These are phyloP conservation scores for Penicillium sp. DNA, from an alignment of 2,329 filamentous ascomycete genomes.

Conservation along the genomic window DNA sequence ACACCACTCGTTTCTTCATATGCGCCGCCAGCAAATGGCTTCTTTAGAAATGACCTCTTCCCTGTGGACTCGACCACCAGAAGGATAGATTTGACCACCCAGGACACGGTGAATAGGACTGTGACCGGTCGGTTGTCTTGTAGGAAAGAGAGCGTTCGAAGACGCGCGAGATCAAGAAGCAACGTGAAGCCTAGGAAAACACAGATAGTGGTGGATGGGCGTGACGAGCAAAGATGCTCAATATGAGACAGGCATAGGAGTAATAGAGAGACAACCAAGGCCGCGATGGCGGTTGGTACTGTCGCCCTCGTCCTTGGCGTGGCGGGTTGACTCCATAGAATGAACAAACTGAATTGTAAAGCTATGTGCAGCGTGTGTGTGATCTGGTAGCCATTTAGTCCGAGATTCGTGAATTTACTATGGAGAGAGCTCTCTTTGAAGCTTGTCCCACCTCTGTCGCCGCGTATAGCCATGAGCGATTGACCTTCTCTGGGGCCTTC, in stretches of 20 bases:
- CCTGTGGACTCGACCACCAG: conserved; percentile 44
- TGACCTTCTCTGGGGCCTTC: conserved; percentile 13
- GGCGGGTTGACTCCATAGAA: conserved; percentile 11
- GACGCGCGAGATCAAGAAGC: conserved; percentile 17
- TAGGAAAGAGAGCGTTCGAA: conserved; percentile 20
- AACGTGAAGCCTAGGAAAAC: conserved; percentile 11
- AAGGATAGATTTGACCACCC: conserved; percentile 40
- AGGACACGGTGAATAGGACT: conserved; percentile 9
- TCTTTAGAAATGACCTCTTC: conserved; percentile 34
- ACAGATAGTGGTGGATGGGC: conserved; percentile 18
- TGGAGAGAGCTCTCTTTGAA: too few relatives aligned
- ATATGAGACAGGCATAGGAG: conserved; percentile 18
- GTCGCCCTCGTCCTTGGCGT: conserved; percentile 17
- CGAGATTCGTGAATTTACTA: too few relatives aligned
- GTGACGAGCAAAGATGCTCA: conserved; percentile 19
- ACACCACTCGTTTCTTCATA: conserved; percentile 26
- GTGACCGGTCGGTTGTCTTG: conserved; percentile 9
- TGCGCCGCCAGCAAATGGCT: conserved; percentile 10
- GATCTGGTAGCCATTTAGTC: too few relatives aligned
- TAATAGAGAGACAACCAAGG: conserved; percentile 6
- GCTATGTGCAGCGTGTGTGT: conserved; percentile 7
- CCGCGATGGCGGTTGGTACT: conserved; percentile 7
- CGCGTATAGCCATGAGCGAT: conserved; percentile 21
- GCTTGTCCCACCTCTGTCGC: conserved; percentile 12
- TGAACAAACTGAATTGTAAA: conserved; percentile 12